Evolutionary conservation across 179 eudicot genomes (phyloP).

Genomic region (Spergularia azorica): DNA sequence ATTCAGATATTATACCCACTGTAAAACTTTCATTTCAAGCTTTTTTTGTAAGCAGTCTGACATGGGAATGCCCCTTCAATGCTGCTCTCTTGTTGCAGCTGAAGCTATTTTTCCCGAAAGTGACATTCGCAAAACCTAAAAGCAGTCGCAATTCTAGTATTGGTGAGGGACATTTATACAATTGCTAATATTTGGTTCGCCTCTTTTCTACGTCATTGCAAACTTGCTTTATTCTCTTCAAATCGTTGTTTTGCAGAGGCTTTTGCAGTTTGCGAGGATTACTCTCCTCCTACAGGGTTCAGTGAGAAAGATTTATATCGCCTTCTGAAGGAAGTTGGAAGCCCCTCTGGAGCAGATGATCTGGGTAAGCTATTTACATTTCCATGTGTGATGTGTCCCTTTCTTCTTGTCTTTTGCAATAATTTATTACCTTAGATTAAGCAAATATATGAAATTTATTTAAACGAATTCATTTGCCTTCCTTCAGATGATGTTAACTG

Average conservation of each 20-base stretch:
- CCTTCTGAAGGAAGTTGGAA: conserved; percentile 87
- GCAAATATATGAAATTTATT: not conserved
- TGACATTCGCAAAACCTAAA: conserved; percentile 95
- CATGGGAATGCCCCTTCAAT: not conserved
- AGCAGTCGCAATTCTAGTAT: conserved; percentile 99
- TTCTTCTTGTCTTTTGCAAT: not conserved
- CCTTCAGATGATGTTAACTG: not conserved
- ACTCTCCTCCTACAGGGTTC: conserved; percentile 93
- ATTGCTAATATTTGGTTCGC: not conserved
- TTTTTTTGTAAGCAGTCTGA: not conserved
- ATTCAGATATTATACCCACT: not conserved
- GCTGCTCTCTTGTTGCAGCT: conserved; percentile 57
- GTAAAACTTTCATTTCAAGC: not conserved
- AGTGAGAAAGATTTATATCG: conserved; percentile 86
- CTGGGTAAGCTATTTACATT: conserved; percentile 52
- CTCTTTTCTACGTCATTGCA: not conserved
- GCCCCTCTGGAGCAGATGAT: conserved; percentile 87
- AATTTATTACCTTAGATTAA: not conserved
- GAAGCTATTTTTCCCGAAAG: conserved; percentile 88
- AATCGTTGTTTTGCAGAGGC: conserved; percentile 65
- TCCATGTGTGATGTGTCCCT: conserved; percentile 11
- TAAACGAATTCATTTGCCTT: not conserved
- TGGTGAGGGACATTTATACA: conserved; percentile 42
- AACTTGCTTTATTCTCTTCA: conserved; percentile 6
- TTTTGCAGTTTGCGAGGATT: conserved; percentile 94